These are phyloP conservation scores for Pythium aquatile DNA, from an alignment of 352 stramenopile species.

Conservation along the genomic window DNA sequence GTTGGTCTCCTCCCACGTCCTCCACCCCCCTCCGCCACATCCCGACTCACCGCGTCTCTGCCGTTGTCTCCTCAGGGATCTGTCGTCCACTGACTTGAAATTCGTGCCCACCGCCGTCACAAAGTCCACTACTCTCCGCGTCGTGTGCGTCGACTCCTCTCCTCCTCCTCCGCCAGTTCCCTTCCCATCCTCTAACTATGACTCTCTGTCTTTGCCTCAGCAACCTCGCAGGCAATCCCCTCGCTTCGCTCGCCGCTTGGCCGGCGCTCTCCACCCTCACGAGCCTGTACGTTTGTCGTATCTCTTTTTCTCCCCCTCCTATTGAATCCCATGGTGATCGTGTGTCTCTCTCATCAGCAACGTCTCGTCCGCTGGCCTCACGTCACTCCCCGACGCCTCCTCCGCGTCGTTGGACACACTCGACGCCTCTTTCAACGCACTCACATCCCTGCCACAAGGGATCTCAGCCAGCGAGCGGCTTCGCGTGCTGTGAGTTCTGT, in stretches of 20 bases:
- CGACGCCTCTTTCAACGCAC: conserved; percentile 3
- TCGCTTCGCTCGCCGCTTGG: neutral
- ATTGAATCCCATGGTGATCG: no score
- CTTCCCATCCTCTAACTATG: neutral
- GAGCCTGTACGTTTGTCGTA: neutral
- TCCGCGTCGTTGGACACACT: neutral
- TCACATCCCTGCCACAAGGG: neutral
- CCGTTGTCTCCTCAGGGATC: neutral
- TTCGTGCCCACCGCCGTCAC: neutral
- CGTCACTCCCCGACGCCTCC: neutral
- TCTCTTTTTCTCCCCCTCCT: neutral
- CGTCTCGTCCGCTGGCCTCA: neutral
- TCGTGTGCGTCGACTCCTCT: neutral
- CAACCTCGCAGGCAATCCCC: conserved; percentile 1
- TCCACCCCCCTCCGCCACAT: neutral
- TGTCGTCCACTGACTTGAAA: conserved; percentile 2
- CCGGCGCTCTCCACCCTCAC: neutral
- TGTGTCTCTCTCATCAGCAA: neutral
- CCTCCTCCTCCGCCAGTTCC: neutral
- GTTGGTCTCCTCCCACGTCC: neutral
- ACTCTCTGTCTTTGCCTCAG: neutral
- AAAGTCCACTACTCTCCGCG: neutral
- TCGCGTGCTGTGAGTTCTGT: neutral
- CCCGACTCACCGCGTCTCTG: neutral
- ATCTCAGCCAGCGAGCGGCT: neutral